phyloP scores from a whole-genome alignment of 1,139 yeast genomes.

The Geotrichum europaeum region DNA sequence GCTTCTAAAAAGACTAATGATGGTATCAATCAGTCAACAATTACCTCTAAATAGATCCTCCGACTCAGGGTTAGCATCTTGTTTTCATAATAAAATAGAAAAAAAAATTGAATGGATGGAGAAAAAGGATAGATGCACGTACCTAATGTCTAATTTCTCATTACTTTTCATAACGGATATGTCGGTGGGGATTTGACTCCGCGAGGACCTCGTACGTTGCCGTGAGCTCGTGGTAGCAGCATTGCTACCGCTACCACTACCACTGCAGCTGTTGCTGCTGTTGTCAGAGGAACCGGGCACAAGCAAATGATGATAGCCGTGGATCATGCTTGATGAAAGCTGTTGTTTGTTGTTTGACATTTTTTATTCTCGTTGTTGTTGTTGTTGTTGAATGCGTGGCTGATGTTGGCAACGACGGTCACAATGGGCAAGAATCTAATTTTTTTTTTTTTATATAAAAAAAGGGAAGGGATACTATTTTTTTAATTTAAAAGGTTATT shows the following conservation, averaged over 20 bases:
- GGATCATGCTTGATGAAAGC: too few relatives aligned
- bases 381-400: too few relatives aligned
- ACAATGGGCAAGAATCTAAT: too few relatives aligned
- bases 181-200: conserved; percentile 1
- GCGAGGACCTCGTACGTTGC: background rate
- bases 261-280: background rate
- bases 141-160: conserved; percentile 14
- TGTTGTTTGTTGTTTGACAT: too few relatives aligned
- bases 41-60: conserved; percentile 19
- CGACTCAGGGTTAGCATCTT: conserved; percentile 15
- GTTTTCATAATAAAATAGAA: conserved; percentile 6
- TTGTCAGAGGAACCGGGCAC: background rate
- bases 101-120: conserved; percentile 3
- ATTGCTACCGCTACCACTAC: background rate
- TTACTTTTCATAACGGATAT: conserved; percentile 1
- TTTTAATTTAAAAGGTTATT: too few relatives aligned
- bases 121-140: background rate
- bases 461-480: too few relatives aligned
- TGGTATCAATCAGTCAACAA: background rate
- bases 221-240: background rate
- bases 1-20: too few relatives aligned
- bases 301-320: too few relatives aligned
- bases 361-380: too few relatives aligned
- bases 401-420: too few relatives aligned
- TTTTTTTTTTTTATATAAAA: too few relatives aligned